Base-by-base conservation (phyloP, 768 basidiomycete species). In the Mycena filopes region DNA sequence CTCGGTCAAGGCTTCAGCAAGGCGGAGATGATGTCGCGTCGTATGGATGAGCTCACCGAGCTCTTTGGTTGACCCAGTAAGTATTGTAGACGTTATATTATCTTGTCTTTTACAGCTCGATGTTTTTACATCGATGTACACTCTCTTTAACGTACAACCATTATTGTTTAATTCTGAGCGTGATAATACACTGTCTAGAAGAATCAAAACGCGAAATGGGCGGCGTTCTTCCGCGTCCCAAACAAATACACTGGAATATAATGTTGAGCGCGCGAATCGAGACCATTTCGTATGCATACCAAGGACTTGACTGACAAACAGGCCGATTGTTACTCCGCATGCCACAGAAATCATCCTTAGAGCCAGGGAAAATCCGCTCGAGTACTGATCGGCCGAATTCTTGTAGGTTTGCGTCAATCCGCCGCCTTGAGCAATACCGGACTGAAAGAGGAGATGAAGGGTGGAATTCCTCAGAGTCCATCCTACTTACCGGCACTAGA, bases 1-100 rank as follows among this genome's bases (percentile, higher is more conserved):
- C 84, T 98, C 46, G 94, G 93, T 42, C 89, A 93, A 69, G 91
- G 86, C 73, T 86, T 93, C 77, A 95, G 87, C 80, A 96, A 97
- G 76, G 87, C 91, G 42, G 96, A 99, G 73, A 80, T 99, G 70
- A 79, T 93, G 76, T 89, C 91, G 65, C 89, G 94, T 64, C 90
- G 96, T 65, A 83, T 95, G 86, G 94, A 96, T 71, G 96, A 98
- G 73, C 84, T 97, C 63, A 84, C 86, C 60, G 87, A 92, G 75
- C 80, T 95, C 59, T 94, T 95, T 74, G 84, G 86, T 66, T 80
- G 71, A 65, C 64, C 15, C 12, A 12, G 58, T 66, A 73, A 63
- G 65, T 76, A 75, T 72, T 65, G 74, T 70, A 71, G 63, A 69
- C 59, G 76, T 73, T 55, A 67, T 73, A 72, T 72, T 72, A 70